Percentiles rank a stretch among this genome's conserved stretches.
Evolutionary conservation across 768 basidiomycete species (phyloP).

Genomic region (Russula ochroleuca): DNA sequence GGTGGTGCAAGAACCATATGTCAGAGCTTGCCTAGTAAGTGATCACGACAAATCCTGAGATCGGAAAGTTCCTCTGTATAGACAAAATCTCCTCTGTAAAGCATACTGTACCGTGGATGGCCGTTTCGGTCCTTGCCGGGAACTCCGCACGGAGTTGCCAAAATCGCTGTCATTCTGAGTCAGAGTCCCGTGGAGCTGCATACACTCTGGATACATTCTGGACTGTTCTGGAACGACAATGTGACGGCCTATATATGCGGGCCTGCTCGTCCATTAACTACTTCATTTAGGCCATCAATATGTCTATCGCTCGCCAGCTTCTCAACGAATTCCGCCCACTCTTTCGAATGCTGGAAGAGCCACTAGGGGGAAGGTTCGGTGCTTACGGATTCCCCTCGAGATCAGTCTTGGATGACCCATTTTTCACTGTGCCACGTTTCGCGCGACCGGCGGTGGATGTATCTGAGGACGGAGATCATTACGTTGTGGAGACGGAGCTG

Average conservation of each 20-base stretch:
- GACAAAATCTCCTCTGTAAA: constrained; percentile 52
- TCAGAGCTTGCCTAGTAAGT: constrained; percentile 46
- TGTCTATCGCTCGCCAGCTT: constrained; percentile 65
- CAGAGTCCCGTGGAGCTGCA: neutral
- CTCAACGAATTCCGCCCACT: constrained; percentile 69
- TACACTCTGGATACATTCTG: constrained; percentile 13
- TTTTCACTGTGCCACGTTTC: constrained; percentile 37
- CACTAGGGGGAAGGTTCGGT: constrained; percentile 42
- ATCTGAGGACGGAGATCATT: constrained; percentile 58
- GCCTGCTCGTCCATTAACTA: too few species aligned
- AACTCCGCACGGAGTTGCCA: too few species aligned
- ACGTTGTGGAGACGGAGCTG: constrained; percentile 70
- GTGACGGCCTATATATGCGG: neutral
- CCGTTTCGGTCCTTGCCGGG: too few species aligned
- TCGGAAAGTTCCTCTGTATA: constrained; percentile 50
- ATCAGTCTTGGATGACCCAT: constrained; percentile 48
- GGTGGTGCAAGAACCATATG: neutral
- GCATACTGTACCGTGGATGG: constrained; percentile 18
- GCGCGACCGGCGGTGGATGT: constrained; percentile 61
- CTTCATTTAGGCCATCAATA: constrained; percentile 30
- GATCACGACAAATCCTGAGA: constrained; percentile 53
- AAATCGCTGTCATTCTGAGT: neutral
- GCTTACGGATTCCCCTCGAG: constrained; percentile 35
- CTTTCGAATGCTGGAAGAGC: constrained; percentile 74
- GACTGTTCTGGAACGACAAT: neutral